A percentile compares a stretch with the other conserved stretches of the same genome.
Conservation (phyloP, 345 rosid genomes). For the Hibiscus mutabilis region DNA sequence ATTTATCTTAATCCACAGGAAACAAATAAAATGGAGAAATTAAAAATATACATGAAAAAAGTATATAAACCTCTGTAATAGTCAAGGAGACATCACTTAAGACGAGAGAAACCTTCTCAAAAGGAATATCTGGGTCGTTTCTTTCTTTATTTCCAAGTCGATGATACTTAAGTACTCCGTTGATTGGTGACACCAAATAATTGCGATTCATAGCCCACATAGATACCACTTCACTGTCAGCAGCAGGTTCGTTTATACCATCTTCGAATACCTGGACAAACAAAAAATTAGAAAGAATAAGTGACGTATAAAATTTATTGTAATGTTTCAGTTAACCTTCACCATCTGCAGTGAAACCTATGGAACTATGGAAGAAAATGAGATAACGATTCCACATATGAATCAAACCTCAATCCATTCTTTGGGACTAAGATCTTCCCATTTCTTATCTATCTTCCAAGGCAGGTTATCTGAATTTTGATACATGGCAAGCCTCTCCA, state of each 20-base stretch:
- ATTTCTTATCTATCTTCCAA: constrained; percentile 75
- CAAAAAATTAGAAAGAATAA: constrained; percentile 3
- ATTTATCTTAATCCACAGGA: too few relatives aligned
- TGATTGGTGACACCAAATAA: constrained; percentile 83
- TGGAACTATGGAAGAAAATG: constrained; percentile 1
- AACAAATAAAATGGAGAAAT: too few relatives aligned
- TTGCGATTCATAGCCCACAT: constrained; percentile 73
- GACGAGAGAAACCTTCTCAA: constrained; percentile 82
- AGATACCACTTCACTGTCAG: constrained; percentile 35
- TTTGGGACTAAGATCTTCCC: constrained; percentile 85
- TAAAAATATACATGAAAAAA: too few relatives aligned
- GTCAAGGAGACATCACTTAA: constrained; percentile 77
- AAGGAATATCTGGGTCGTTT: constrained; percentile 79
- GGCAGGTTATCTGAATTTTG: constrained; percentile 79
- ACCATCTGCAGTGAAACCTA: not conserved
- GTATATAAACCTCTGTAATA: constrained; percentile 91
- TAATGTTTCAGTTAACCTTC: not conserved
- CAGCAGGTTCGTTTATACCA: constrained; percentile 69
- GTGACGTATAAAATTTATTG: not conserved
- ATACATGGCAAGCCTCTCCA: constrained; percentile 91
- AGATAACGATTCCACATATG: constrained; percentile 4
- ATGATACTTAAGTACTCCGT: constrained; percentile 88
- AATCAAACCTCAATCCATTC: constrained; percentile 93
- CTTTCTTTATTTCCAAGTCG: constrained; percentile 96
- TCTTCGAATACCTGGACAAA: constrained; percentile 81